A percentile compares a stretch with the other conserved stretches of the same genome.
Evolutionary conservation across 257 asterid species (phyloP).

Genomic region (Linderniella brevidens): DNA sequence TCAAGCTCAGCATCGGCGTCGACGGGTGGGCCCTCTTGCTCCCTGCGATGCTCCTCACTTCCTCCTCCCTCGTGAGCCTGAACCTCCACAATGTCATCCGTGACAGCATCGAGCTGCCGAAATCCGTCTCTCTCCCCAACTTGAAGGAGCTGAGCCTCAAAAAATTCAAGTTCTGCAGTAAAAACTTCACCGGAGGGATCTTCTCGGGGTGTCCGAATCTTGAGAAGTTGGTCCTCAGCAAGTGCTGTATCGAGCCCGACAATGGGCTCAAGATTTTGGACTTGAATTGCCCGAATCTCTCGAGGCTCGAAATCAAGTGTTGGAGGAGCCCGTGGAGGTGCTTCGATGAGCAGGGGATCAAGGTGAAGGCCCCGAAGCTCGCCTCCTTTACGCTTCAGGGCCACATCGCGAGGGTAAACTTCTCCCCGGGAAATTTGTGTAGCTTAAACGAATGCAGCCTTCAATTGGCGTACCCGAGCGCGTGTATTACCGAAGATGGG

Average conservation of each 20-base stretch:
- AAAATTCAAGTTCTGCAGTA: constrained; percentile 19
- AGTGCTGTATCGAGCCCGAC: constrained; percentile 19
- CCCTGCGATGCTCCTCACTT: constrained; percentile 15
- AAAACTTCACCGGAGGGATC: constrained; percentile 15
- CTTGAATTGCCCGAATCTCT: constrained; percentile 20
- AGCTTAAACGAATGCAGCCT: constrained; percentile 19
- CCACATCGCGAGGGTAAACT: constrained; percentile 19
- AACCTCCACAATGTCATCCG: constrained; percentile 15
- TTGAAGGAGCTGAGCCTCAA: constrained; percentile 22
- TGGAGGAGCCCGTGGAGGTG: constrained; percentile 44
- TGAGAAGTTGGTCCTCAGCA: constrained; percentile 24
- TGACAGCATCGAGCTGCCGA: constrained; percentile 20
- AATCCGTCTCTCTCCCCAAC: constrained; percentile 15
- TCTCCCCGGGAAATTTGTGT: constrained; percentile 13
- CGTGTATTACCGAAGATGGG: constrained; percentile 3
- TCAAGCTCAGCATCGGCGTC: constrained; percentile 13
- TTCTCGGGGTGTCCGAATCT: constrained; percentile 29
- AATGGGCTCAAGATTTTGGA: constrained; percentile 17
- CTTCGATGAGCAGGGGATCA: constrained; percentile 20
- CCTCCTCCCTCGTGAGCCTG: constrained; percentile 13
- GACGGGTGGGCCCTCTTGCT: constrained; percentile 8
- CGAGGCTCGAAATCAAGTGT: constrained; percentile 21
- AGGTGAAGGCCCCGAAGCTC: constrained; percentile 30
- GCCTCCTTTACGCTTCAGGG: constrained; percentile 23
- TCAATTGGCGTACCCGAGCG: constrained; percentile 20